These are phyloP conservation scores for Pistacia integerrima DNA, from an alignment of 345 rosid genomes.

Conservation along the genomic window DNA sequence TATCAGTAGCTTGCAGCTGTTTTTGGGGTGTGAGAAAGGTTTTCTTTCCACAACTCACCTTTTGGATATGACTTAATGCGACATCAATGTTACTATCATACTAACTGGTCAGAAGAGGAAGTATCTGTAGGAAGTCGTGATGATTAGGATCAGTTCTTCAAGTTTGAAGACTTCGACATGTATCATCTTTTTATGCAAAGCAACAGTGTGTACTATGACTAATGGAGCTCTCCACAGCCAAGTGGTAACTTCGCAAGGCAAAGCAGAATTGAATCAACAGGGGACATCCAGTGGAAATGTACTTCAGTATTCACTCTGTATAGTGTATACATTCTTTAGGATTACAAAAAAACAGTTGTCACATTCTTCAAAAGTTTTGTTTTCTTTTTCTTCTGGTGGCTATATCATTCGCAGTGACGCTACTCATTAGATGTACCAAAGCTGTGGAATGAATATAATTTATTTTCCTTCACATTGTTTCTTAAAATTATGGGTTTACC, in stretches of 20 bases:
- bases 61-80: neutral
- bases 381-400: neutral
- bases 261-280: constrained; percentile 7
- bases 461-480: neutral
- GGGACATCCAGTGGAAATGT: neutral
- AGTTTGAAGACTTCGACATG: neutral
- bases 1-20: neutral
- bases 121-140: neutral
- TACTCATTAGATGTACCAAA: neutral
- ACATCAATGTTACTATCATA: neutral
- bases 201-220: neutral
- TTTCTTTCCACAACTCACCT: neutral
- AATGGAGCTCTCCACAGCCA: neutral
- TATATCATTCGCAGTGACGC: neutral
- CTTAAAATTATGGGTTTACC: neutral
- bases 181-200: neutral
- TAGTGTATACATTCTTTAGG: neutral
- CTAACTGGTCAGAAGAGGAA: neutral
- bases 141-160: neutral
- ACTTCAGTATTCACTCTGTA: neutral
- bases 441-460: neutral
- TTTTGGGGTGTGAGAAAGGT: neutral
- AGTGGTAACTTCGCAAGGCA: constrained; percentile 3
- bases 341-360: neutral
- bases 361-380: neutral